phyloP scores from a whole-genome alignment of 257 asterid species.

The Scutellaria barbata region DNA sequence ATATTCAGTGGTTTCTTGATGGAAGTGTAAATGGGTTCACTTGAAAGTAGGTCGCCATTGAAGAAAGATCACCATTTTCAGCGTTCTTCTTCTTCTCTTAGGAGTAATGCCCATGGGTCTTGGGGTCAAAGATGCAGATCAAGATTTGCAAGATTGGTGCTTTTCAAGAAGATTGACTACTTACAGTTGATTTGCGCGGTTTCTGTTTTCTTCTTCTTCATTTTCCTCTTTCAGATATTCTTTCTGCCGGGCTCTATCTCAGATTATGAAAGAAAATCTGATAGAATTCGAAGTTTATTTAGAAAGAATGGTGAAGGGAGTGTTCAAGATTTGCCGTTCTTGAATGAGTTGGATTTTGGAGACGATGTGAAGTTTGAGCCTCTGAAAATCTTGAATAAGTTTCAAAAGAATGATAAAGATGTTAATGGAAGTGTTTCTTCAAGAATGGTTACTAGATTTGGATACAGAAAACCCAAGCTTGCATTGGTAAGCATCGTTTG shows the following conservation, averaged over 20 bases:
- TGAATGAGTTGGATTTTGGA: slow-evolving; percentile 75
- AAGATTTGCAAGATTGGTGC: slow-evolving; percentile 71
- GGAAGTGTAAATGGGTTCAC: slow-evolving; percentile 85
- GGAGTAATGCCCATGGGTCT: slow-evolving; percentile 32
- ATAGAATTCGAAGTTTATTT: slow-evolving; percentile 34
- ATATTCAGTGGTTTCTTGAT: slow-evolving; percentile 36
- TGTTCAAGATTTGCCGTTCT: slow-evolving; percentile 47
- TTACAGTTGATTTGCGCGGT: slow-evolving; percentile 60
- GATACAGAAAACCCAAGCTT: slow-evolving; percentile 70
- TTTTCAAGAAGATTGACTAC: slow-evolving; percentile 62
- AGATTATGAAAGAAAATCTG: slow-evolving; percentile 44
- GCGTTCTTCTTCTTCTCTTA: slow-evolving; percentile 55
- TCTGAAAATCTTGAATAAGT: slow-evolving; percentile 55
- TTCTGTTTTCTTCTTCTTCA: slow-evolving; percentile 63
- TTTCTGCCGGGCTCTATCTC: slow-evolving; percentile 59
- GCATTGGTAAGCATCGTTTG: slow-evolving; percentile 63
- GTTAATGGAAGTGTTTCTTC: slow-evolving; percentile 49
- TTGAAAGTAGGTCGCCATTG: slow-evolving; percentile 55
- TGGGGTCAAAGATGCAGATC: slow-evolving; percentile 72
- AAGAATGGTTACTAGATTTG: slow-evolving; percentile 55
- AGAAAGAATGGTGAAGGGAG: slow-evolving; percentile 35
- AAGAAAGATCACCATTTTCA: slow-evolving; percentile 57
- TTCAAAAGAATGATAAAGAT: slow-evolving; percentile 46
- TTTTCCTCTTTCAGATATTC: slow-evolving; percentile 63
- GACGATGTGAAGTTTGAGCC: slow-evolving; percentile 77